phyloP scores from a whole-genome alignment of 768 basidiomycete genomes.

The Rhizopogon salebrosus region DNA sequence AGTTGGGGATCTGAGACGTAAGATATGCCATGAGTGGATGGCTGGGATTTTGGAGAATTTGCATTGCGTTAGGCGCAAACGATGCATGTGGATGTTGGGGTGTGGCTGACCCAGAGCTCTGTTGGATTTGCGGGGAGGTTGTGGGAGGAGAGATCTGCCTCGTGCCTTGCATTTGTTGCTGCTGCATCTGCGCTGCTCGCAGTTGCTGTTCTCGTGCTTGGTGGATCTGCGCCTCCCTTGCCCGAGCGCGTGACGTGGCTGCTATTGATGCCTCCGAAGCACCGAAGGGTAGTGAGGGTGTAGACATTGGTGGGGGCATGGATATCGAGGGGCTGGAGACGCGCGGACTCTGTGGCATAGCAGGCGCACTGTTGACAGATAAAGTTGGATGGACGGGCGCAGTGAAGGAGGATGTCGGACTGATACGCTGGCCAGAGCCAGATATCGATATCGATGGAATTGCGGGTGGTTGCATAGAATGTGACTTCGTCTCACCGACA shows the following conservation, averaged over 20 bases:
- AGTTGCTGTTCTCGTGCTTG: constrained; percentile 30
- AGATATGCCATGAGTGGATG: constrained; percentile 61
- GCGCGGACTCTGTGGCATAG: constrained; percentile 26
- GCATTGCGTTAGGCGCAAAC: constrained; percentile 29
- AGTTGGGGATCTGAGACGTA: constrained; percentile 45
- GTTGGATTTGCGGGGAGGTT: constrained; percentile 16
- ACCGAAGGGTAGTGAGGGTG: constrained; percentile 27
- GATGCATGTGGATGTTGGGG: constrained; percentile 14
- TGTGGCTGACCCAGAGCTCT: constrained; percentile 9
- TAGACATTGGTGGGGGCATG: constrained; percentile 24
- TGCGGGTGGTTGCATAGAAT: constrained; percentile 39
- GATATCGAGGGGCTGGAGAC: constrained; percentile 24
- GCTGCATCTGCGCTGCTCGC: constrained; percentile 28
- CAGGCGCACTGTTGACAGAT: constrained; percentile 9
- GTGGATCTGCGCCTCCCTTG: constrained; percentile 31
- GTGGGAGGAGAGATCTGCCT: constrained; percentile 42
- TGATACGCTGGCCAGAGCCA: constrained; percentile 11
- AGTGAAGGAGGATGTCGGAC: constrained; percentile 17
- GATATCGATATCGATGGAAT: constrained; percentile 25
- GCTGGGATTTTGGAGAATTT: constrained; percentile 46
- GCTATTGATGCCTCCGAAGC: constrained; percentile 30
- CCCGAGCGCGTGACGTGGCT: constrained; percentile 27
- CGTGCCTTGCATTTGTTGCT: constrained; percentile 25
- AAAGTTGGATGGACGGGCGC: constrained; percentile 15
- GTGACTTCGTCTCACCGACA: constrained; percentile 55